Conservation (phyloP, 2,329 filamentous ascomycete genomes). For the Aureobasidium leucospermi region DNA sequence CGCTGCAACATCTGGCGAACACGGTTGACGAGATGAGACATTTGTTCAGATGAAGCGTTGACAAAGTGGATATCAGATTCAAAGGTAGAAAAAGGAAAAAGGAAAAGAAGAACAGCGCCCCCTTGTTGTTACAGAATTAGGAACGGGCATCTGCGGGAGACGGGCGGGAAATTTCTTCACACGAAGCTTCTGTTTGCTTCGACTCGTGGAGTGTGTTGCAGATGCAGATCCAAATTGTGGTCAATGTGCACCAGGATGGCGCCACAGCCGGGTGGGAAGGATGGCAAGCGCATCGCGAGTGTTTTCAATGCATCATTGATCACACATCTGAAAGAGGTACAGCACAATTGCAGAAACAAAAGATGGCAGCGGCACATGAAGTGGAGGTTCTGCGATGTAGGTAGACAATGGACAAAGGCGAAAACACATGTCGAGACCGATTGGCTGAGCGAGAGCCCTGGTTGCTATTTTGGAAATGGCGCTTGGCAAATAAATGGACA, state of each 20-base stretch:
- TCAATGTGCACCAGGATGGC: constrained; percentile 5
- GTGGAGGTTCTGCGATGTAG: too few relatives aligned
- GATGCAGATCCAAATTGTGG: constrained; percentile 4
- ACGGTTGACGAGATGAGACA: constrained; percentile 1
- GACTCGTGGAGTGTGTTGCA: constrained; percentile 6
- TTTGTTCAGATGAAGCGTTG: background rate
- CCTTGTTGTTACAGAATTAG: constrained; percentile 9
- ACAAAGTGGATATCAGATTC: background rate
- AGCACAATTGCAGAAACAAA: background rate
- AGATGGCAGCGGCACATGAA: background rate
- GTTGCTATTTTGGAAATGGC: background rate
- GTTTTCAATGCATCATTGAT: background rate
- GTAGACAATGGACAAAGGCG: background rate
- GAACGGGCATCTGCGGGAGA: background rate
- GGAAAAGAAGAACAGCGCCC: background rate
- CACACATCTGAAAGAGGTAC: background rate
- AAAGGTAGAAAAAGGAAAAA: background rate
- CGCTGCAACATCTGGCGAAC: constrained; percentile 1
- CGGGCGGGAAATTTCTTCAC: constrained; percentile 6
- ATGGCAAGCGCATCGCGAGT: constrained; percentile 1
- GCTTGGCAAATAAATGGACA: background rate
- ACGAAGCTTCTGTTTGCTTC: constrained; percentile 8
- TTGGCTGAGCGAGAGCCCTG: constrained; percentile 5
- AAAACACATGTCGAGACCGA: background rate
- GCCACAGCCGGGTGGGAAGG: constrained; percentile 1